Base-by-base conservation (phyloP, 2,329 filamentous ascomycete species). In the Epichloe hybrida region DNA sequence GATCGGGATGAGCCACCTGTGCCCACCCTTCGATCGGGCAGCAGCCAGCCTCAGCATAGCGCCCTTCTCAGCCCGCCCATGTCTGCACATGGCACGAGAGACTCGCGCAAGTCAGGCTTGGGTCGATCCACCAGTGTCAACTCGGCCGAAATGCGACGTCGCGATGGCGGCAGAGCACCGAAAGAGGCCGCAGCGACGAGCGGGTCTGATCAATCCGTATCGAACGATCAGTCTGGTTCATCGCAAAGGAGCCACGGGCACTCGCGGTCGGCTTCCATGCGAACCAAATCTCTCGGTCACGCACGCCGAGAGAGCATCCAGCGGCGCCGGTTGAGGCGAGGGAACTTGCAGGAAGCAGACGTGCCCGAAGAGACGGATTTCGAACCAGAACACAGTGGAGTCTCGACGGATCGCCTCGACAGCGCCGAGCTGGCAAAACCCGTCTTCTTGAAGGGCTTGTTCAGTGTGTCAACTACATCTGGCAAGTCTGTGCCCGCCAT, bases 401-500 rank as follows among this genome's bases (percentile, higher is more conserved):
- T 75, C 31, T 83, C 80, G 8, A 79, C 75, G 2, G 80, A 84
- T 40, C 70, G 77, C 23, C 66, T 83, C 9, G 76, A 80, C 54
- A 81, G 79, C 57, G 82, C 85, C 5, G 88, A 94, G 57, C 79
- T 91, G 54, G 83, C 91, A 49, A 96, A 95, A 65, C 93, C 93
- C 0, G 93, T 97, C 3, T 97, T 86, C 65, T 78, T 98, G 52
- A 98, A 97, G 68, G 93, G 93, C 4, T 75, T 98, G 17, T 97
- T 98, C 70, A 97, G 91, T 61, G 93, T 97, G 50, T 94, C 88
- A 4, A 98, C 93, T 0, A 98, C 93, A 6, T 96, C 89, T 52
- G 93, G 84, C 62, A 95, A 94, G 63, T 88, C 91, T 1, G 79
- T 97, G 11, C 74, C 82, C 1, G 81, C 88, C 53, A 98, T 98